These are phyloP conservation scores for Diaporthe ampelina DNA, from an alignment of 2,329 filamentous ascomycete genomes.

Conservation along the genomic window DNA sequence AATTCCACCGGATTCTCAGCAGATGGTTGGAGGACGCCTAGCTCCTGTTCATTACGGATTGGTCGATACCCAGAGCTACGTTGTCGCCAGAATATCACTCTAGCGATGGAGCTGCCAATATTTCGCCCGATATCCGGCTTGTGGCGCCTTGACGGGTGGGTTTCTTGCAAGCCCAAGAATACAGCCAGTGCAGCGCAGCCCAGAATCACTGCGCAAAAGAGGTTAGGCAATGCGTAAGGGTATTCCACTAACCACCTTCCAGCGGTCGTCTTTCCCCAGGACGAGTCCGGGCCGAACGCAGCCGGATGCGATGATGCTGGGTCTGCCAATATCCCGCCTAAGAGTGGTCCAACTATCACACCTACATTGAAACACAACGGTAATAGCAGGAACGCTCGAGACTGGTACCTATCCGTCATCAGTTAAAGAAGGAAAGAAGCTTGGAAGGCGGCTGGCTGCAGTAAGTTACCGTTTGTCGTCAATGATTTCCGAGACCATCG, in stretches of 20 bases:
- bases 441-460: too few relatives aligned
- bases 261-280: neutral
- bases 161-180: constrained; percentile 46
- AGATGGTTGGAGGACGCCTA: neutral
- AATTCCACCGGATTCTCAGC: neutral
- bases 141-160: constrained; percentile 39
- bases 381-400: too few relatives aligned
- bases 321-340: too few relatives aligned
- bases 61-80: neutral
- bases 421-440: too few relatives aligned
- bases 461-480: too few relatives aligned
- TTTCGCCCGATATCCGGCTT: constrained; percentile 39
- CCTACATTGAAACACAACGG: too few relatives aligned
- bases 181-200: constrained; percentile 42
- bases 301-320: too few relatives aligned
- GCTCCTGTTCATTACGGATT: neutral
- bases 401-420: too few relatives aligned
- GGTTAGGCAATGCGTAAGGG: constrained; percentile 45
- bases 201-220: constrained; percentile 42
- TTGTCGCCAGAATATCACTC: neutral
- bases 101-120: constrained; percentile 6
- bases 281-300: neutral
- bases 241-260: constrained; percentile 43
- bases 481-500: too few relatives aligned
- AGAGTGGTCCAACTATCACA: too few relatives aligned